Base-by-base conservation (phyloP, 1,284 basidiomycete genomes). In the Cerioporus squamosus region DNA sequence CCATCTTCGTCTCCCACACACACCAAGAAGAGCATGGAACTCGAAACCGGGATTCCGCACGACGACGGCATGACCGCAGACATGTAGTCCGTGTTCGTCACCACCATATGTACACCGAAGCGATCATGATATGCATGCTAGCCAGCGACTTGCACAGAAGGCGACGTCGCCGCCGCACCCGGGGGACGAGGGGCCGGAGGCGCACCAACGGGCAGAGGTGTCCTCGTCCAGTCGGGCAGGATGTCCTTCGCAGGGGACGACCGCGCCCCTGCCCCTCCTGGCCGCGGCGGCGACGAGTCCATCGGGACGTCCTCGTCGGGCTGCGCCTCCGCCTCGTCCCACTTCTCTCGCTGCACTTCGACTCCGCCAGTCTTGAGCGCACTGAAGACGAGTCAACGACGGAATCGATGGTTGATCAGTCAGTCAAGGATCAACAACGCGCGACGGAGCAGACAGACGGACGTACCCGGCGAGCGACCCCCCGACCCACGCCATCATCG, bases 401-500 rank as follows among this genome's bases (percentile, higher is more conserved):
- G n/a, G n/a, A n/a, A n/a, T n/a, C n/a, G n/a, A n/a, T 17, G 10
- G 18, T 31, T 8, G 5, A 15, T 18, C 17, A 33, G 36, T 29
- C 26, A 29, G 26, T 9, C 2, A 20, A 43, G 12, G 39, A 42
- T 22, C 2, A 20, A n/a, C 7, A 17, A 3, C 5, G 12, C n/a
- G 7, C 23, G n/a, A 20, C 38, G 14, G 9, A 14, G 5, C 2
- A 44, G 12, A 31, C 24, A 53, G 23, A 17, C 6, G n/a, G n/a
- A 63, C 88, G 65, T 72, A 94, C 90, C 95, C 96, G 2, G 94
- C 93, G 15, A 98, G 74, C 36, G 93, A 95, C 0, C 93, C 95
- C 3, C 95, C 95, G n/a, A 98, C 87, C 95, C 95, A 98, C 0
- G 90, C 82, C 73, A 95, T 80, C 36, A 87, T 80, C 1, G 87